These are phyloP conservation scores for Solanum piurae DNA, from an alignment of 257 asterid genomes.

Conservation along the genomic window DNA sequence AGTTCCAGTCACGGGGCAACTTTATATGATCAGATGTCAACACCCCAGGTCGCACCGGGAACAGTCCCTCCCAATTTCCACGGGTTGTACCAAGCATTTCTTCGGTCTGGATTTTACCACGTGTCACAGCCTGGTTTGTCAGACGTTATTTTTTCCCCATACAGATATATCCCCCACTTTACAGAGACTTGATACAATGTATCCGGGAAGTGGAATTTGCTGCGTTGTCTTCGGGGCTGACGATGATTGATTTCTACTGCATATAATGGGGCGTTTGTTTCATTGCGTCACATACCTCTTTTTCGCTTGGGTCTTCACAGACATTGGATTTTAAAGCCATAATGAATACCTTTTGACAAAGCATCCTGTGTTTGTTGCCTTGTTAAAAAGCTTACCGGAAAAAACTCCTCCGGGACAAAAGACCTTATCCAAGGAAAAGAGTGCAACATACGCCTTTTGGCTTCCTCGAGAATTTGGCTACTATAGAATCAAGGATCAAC, in stretches of 20 bases:
- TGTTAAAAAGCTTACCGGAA: not conserved
- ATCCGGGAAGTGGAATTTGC: not conserved
- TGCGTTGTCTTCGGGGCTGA: not conserved
- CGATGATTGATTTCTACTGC: not conserved
- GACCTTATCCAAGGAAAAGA: not conserved
- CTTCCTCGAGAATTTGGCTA: not conserved
- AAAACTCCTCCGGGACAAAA: not conserved
- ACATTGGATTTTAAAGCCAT: not conserved
- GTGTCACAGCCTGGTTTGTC: not conserved
- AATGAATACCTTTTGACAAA: not conserved
- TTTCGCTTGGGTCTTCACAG: not conserved
- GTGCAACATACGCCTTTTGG: not conserved
- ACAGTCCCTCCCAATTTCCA: not conserved
- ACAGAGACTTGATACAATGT: not conserved
- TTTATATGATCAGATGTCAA: not conserved
- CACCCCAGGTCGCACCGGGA: not conserved
- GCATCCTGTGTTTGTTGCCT: not conserved
- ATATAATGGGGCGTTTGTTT: not conserved
- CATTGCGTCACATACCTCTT: not conserved
- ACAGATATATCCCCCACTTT: not conserved
- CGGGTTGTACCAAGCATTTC: not conserved
- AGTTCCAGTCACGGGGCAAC: not conserved
- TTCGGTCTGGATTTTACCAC: not conserved
- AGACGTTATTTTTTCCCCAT: not conserved
- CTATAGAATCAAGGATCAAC: not conserved